These are phyloP conservation scores for Verticillium tricorpus DNA, from an alignment of 2,329 filamentous ascomycete species.

Conservation along the genomic window DNA sequence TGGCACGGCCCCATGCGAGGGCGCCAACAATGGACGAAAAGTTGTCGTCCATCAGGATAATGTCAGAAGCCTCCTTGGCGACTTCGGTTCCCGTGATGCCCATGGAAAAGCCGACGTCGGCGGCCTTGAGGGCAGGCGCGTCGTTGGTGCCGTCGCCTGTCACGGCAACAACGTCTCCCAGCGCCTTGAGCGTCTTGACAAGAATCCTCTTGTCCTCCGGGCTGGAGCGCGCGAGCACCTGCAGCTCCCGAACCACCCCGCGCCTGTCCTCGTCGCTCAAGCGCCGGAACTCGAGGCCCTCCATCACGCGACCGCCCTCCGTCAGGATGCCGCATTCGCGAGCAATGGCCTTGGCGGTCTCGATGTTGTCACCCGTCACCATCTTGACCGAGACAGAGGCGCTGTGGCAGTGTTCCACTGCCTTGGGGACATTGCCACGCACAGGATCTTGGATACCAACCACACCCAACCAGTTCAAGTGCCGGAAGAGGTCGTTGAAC, in stretches of 20 bases:
- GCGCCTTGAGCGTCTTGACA: conserved; percentile 58
- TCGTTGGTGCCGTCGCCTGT: conserved; percentile 66
- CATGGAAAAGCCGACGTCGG: conserved; percentile 67
- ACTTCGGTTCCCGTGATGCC: conserved; percentile 63
- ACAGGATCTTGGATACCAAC: conserved; percentile 17
- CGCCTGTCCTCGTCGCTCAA: conserved; percentile 44
- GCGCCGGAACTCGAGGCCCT: conserved; percentile 54
- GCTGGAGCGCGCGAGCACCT: conserved; percentile 63
- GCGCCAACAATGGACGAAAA: conserved; percentile 59
- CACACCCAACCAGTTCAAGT: conserved; percentile 36
- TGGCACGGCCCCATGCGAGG: conserved; percentile 57
- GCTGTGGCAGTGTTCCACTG: conserved; percentile 8
- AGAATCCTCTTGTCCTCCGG: conserved; percentile 66
- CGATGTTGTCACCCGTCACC: conserved; percentile 42
- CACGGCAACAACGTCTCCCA: conserved; percentile 63
- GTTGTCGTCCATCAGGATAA: conserved; percentile 60
- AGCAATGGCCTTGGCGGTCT: conserved; percentile 45
- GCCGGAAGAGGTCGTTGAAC: conserved; percentile 34
- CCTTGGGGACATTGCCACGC: conserved; percentile 13
- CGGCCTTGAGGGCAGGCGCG: conserved; percentile 60
- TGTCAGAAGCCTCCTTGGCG: conserved; percentile 57
- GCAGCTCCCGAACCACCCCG: conserved; percentile 42
- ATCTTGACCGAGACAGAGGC: conserved; percentile 36
- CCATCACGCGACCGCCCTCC: conserved; percentile 56
- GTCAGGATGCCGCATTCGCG: conserved; percentile 49